Evolutionary conservation across 257 asterid genomes (phyloP), one percentile per base, ranked within the genome.

Genomic region (Jacaranda copaia): DNA sequence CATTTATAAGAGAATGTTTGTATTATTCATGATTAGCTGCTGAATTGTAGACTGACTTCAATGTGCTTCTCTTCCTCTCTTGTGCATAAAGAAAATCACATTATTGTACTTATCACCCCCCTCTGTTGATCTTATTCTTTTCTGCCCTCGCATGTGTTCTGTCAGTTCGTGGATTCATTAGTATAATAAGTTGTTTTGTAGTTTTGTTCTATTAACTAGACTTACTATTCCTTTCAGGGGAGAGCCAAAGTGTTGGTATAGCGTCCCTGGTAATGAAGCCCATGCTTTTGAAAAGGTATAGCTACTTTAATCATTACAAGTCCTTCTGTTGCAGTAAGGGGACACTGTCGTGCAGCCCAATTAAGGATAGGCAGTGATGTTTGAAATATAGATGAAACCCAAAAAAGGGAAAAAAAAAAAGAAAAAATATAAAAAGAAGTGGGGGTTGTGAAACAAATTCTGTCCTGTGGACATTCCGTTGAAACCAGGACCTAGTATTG

Each of bases 161-260:
- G 65, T 75, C 58, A 36, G 10, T 53, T 43, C 20, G 75, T 70
- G 65, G 73, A 42, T 73, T 58, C 66, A 60, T 19, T 43, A 65
- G 62, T 64, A 15, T 60, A 19, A 35, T 49, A 69, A 48, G 55
- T 53, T 18, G 53, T 61, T 43, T 8, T 63, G 8, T 74, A 16
- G 40, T 10, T 66, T 70, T 68, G 39, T 56, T 39, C 76, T 58
- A 70, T 57, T 60, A 75, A 40, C 43, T 60, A 19, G 72, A 60
- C 60, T 83, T 68, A 13, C 70, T 66, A 52, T 14, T 77, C 39
- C 71, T 87, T 86, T 78, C 87, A 94, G 98, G 99, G 99, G 98
- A 73, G 98, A 94, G 87, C 97, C 99, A 72, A 94, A 94, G 82
- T 91, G 97, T 79, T 94, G 99, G 99, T 94, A 94, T 83, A 94